Conservation (phyloP, 2,329 filamentous ascomycete species). For the Tolypocladium guangdongense region DNA sequence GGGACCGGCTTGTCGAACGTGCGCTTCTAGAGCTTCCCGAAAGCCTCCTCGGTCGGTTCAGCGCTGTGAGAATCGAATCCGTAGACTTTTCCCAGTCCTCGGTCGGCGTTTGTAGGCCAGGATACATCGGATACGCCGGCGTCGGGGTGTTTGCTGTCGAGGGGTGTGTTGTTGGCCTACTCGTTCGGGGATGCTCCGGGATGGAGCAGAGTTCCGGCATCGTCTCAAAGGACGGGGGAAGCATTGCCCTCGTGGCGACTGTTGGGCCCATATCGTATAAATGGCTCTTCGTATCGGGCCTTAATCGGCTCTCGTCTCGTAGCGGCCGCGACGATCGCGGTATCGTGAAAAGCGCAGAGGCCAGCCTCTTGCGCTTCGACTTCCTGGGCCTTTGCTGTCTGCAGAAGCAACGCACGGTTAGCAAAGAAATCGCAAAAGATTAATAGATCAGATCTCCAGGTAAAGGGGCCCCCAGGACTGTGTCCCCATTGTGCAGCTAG, state of each 20-base stretch:
- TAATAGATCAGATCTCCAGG: neutral
- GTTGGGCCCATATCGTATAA: conserved; percentile 8
- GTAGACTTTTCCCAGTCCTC: conserved; percentile 9
- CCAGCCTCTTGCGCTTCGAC: neutral
- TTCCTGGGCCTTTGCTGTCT: neutral
- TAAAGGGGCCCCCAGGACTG: neutral
- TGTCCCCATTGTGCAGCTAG: neutral
- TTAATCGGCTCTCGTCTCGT: neutral
- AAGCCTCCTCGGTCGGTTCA: conserved; percentile 27
- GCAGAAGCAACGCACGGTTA: neutral
- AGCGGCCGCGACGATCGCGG: neutral
- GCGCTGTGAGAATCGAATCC: conserved; percentile 12
- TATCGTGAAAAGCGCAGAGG: neutral
- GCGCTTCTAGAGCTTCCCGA: conserved; percentile 9
- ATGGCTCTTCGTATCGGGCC: neutral
- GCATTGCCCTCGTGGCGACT: conserved; percentile 5
- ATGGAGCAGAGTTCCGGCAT: conserved; percentile 6
- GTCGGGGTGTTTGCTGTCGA: conserved; percentile 9
- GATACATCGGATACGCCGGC: conserved; percentile 18
- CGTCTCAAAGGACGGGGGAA: conserved; percentile 5
- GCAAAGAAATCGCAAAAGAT: neutral
- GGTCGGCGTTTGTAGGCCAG: conserved; percentile 18
- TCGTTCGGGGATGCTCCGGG: conserved; percentile 1
- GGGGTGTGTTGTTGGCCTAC: conserved; percentile 2
- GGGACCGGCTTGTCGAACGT: conserved; percentile 1